Evolutionary conservation across 2,329 filamentous ascomycete genomes (phyloP), one percentile per base, ranked within the genome.

Genomic region (Aspergillus luchuensis): DNA sequence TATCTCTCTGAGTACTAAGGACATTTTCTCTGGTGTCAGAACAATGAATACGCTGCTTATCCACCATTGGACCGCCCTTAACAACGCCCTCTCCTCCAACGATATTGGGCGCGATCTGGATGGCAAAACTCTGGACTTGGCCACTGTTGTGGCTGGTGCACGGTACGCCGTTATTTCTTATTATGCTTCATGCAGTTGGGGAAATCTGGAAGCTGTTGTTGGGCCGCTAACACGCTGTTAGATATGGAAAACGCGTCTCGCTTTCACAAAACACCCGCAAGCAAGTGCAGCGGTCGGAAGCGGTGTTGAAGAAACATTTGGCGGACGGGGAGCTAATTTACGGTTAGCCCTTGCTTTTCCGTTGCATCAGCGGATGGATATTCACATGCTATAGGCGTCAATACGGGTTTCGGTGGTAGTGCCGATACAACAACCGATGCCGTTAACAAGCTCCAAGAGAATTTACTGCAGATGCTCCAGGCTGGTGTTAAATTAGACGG

Each of bases 401-500:
- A 58, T 21, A 58, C 56, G 30, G 56, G 56, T 1, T 52, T 45
- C 10, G 56, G 56, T 15, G 56, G 48, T 8, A 53, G 41, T 28
- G 56, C 48, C 8, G 48, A 51, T 13, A 53, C 56, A 15, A 41
- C 47, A 8, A 58, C 56, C 2, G 13, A 25, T n/a, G 25, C 36
- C 8, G 38, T 58, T 2, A 36, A 58, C 8, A 45, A 39, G n/a
- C 25, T 58, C 6, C 56, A 58, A 25, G 48, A 58, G 5, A 52
- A 43, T 19, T 25, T 36, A 5, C 17, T 53, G n/a, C 49, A 47
- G 39, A 51, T 52, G 28, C 56, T 52, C 11, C 56, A 51, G 36
- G 39, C 48, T 10, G 56, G 38, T 36, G 53, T 47, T 6, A 50
- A 50, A 17, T 0, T 50, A 11, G 47, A 50, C 10, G 47, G 47